Base-by-base conservation (phyloP, 768 basidiomycete species). In the Melanogaster broomeanus region DNA sequence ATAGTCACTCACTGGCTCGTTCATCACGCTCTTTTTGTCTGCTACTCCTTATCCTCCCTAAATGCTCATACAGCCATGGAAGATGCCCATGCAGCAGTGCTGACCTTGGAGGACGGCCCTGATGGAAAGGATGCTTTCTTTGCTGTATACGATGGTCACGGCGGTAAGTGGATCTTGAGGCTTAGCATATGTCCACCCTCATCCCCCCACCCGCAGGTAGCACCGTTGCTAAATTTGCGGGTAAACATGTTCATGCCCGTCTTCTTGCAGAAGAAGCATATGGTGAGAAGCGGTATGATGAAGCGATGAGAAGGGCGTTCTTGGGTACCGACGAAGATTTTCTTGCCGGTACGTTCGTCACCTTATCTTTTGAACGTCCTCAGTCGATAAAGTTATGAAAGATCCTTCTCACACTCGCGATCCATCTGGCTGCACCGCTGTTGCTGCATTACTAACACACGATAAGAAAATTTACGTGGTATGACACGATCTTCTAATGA, bases 91-190 rank as follows among this genome's bases (percentile, higher is more conserved):
- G 78, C 90, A 16, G 77, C 83, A 34, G 72, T 90, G 24, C 75
- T 95, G 41, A 77, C 84, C 56, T 74, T 97, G 51, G 85, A 88
- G 51, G 78, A 78, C 37, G 73, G 56, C 61, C 53, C 52, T 27
- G 65, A 72, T 1, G 69, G 75, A 34, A 72, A 74, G 6, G 89
- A 87, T 66, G 80, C 90, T 1, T 95, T 98, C 74, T 97, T 98
- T 62, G 96, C 90, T 25, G 95, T 99, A 2, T 98, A 97, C 65
- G 97, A 99, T 72, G 97, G 97, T 27, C 97, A 99, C 67, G 97
- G 97, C 53, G 97, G 96, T 93, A 63, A 58, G 82, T 24, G 12
- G 35, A 21, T 42, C 25, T 38, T 27, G 13, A 19, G 5, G 24
- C 21, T 48, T n/a, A 35, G 43, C 10, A 13, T 1, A 16, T 33